Evolutionary conservation across 176 grass and related monocot genomes (phyloP).

Genomic region (Bolboschoenus planiculmis): DNA sequence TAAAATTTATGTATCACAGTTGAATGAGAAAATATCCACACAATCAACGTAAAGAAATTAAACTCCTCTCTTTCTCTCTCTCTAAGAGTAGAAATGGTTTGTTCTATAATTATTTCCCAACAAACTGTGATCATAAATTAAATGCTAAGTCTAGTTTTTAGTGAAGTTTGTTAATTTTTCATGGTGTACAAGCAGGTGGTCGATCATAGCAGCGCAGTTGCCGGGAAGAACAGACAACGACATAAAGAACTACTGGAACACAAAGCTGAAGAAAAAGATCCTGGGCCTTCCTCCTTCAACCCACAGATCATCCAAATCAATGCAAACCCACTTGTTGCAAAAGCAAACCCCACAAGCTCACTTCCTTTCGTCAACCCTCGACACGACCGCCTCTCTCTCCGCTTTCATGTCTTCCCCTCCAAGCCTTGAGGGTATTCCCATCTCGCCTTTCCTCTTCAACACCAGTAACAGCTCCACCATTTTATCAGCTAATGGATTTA

Average conservation of each 20-base stretch:
- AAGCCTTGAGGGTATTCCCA: constrained; percentile 30
- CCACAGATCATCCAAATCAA: constrained; percentile 19
- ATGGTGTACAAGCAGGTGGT: constrained; percentile 41
- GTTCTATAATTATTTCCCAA: not conserved
- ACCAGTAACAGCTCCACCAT: not conserved
- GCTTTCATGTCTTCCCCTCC: constrained; percentile 14
- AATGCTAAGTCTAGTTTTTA: not conserved
- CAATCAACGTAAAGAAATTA: not conserved
- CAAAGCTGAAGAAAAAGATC: constrained; percentile 49
- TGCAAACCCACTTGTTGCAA: constrained; percentile 21
- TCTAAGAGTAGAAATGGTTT: not conserved
- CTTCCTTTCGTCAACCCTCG: not conserved
- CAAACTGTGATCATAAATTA: constrained; percentile 11
- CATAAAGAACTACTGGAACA: constrained; percentile 65
- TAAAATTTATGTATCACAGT: not conserved
- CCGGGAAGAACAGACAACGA: constrained; percentile 60
- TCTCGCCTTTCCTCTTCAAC: constrained; percentile 14
- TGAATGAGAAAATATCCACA: not conserved
- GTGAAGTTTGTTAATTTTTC: not conserved
- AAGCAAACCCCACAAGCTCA: constrained; percentile 20
- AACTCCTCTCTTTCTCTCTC: too few species aligned
- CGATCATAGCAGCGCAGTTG: constrained; percentile 66
- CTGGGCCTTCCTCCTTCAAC: constrained; percentile 28
- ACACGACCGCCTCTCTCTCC: not conserved
- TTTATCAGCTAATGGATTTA: not conserved